Conservation (phyloP, 805 yeast species). For the Candida sakaeoensis region DNA sequence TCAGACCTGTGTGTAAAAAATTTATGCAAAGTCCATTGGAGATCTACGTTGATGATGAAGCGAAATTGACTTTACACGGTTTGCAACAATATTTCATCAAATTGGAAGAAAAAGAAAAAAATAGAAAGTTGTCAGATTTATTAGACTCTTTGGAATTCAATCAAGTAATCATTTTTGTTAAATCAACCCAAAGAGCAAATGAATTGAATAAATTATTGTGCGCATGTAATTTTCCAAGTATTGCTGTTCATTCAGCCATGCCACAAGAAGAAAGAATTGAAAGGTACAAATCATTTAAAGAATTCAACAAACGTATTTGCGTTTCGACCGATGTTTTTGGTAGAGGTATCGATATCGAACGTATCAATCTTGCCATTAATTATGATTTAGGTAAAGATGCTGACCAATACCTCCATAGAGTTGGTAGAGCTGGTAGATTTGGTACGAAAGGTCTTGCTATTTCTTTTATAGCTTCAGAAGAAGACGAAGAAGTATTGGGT, state of each 20-base stretch:
- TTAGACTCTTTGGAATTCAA: constrained; percentile 93
- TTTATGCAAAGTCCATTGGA: constrained; percentile 98
- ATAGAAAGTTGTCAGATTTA: constrained; percentile 86
- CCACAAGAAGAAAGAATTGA: constrained; percentile 98
- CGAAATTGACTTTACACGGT: constrained; percentile 96
- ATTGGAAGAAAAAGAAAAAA: constrained; percentile 86
- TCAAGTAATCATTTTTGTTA: constrained; percentile 96
- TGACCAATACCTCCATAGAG: constrained; percentile 97
- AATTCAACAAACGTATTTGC: constrained; percentile 97
- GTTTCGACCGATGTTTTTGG: constrained; percentile 98
- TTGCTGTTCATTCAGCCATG: constrained; percentile 92
- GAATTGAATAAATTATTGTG: constrained; percentile 84
- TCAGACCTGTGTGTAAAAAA: constrained; percentile 94
- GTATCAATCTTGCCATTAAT: constrained; percentile 96
- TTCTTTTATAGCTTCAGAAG: constrained; percentile 80
- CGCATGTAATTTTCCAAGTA: constrained; percentile 94
- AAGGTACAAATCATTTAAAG: constrained; percentile 93
- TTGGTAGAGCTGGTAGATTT: constrained; percentile 99
- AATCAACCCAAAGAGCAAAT: constrained; percentile 86
- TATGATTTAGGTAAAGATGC: constrained; percentile 96
- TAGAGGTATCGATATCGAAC: constrained; percentile 98
- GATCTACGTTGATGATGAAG: constrained; percentile 95
- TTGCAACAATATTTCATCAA: constrained; percentile 94
- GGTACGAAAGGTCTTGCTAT: constrained; percentile 98
- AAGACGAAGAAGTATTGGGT: constrained; percentile 84